A percentile compares a stretch with the other conserved stretches of the same genome.
Evolutionary conservation across 768 basidiomycete genomes (phyloP).

Genomic region (Tulasnella sp.): DNA sequence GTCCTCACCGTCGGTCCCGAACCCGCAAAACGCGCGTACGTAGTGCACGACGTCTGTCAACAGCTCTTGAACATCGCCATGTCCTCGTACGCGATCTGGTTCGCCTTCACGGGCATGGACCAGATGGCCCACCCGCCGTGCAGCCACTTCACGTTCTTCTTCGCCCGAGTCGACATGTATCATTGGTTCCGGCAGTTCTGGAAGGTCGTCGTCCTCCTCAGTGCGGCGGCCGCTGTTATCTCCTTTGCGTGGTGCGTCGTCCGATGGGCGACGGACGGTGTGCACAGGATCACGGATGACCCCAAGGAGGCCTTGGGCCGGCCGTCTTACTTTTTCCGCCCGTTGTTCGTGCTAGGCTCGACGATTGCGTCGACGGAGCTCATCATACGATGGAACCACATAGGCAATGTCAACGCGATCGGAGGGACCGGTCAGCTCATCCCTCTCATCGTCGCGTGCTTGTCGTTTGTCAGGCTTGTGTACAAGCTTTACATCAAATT

Average conservation of each 20-base stretch:
- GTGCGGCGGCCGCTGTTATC: neutral
- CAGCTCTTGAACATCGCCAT: neutral
- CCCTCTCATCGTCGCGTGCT: neutral
- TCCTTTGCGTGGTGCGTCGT: neutral
- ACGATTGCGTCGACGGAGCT: neutral
- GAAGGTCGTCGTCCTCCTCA: neutral
- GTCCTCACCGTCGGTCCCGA: neutral
- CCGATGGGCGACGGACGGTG: neutral
- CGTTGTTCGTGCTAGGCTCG: neutral
- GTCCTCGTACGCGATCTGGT: neutral
- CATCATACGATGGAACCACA: neutral
- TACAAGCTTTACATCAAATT: no score
- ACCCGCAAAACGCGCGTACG: neutral
- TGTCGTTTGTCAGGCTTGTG: neutral
- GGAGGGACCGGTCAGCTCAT: neutral
- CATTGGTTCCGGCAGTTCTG: neutral
- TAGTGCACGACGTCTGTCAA: neutral
- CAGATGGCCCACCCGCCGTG: neutral
- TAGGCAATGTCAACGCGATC: conserved; percentile 2
- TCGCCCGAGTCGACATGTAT: neutral
- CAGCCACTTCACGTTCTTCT: neutral
- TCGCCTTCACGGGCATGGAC: neutral
- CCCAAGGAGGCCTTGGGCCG: neutral
- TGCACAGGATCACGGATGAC: neutral
- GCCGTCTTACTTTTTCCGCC: neutral